Percentiles rank a stretch among this genome's conserved stretches.
Conservation (phyloP, 2,329 filamentous ascomycete genomes). For the Penicillium decumbens region DNA sequence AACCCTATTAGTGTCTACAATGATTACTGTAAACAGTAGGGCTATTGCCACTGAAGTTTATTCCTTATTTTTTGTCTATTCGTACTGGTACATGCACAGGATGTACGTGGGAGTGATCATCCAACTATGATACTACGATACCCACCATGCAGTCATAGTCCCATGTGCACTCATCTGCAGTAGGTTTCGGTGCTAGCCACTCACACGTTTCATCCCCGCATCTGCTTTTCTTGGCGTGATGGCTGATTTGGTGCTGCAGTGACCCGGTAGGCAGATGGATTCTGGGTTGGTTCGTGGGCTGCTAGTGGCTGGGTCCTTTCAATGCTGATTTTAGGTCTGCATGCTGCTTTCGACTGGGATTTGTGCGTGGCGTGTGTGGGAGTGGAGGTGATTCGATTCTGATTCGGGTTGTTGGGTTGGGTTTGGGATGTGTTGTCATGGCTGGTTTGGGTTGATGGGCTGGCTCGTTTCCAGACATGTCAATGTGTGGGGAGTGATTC, state of each 20-base stretch:
- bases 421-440: too few species aligned
- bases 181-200: background rate
- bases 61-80: background rate
- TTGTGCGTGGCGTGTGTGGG: too few species aligned
- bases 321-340: too few species aligned
- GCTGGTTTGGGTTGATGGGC: too few species aligned
- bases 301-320: background rate
- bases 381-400: too few species aligned
- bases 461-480: too few species aligned
- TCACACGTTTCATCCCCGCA: background rate
- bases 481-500: too few species aligned
- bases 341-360: too few species aligned
- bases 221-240: background rate
- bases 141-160: background rate
- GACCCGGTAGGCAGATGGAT: background rate
- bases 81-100: background rate
- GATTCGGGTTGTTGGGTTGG: too few species aligned
- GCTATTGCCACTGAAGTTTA: background rate
- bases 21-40: background rate
- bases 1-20: background rate
- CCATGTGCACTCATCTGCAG: background rate
- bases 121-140: too few species aligned
- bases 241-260: background rate
- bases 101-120: too few species aligned
- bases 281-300: background rate